Percentiles rank a stretch among this genome's conserved stretches.
phyloP scores from a whole-genome alignment of 495 filamentous ascomycete species.

The Thermothielavioides terrestris region DNA sequence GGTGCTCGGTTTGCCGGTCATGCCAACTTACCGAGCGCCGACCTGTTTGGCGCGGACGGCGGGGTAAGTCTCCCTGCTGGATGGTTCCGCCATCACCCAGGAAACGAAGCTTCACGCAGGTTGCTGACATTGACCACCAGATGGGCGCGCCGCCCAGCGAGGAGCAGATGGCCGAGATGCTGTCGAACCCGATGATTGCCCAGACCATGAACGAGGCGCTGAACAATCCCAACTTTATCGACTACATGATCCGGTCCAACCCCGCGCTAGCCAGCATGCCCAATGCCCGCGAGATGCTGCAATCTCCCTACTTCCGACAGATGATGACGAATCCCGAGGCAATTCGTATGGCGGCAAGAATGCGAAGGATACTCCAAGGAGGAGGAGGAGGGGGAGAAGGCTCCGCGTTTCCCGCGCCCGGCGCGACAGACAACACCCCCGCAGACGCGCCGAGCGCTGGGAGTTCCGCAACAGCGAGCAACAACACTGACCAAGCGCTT shows the following conservation, averaged over 20 bases:
- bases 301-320: slow-evolving; percentile 74
- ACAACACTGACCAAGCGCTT: slow-evolving; percentile 9
- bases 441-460: slow-evolving; percentile 23
- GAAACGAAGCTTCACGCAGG: neutral
- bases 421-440: slow-evolving; percentile 65
- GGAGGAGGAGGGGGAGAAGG: slow-evolving; percentile 36
- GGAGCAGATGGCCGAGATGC: slow-evolving; percentile 73
- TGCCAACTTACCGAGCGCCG: slow-evolving; percentile 75
- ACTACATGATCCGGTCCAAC: slow-evolving; percentile 84
- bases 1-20: slow-evolving; percentile 92
- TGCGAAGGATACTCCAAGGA: slow-evolving; percentile 65
- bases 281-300: slow-evolving; percentile 71
- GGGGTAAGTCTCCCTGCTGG: slow-evolving; percentile 71
- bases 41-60: slow-evolving; percentile 92
- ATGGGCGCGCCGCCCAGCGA: slow-evolving; percentile 81
- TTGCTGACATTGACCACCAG: slow-evolving; percentile 41
- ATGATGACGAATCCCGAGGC: slow-evolving; percentile 94
- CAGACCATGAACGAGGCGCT: slow-evolving; percentile 87
- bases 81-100: too few relatives aligned
- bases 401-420: slow-evolving; percentile 73
- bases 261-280: slow-evolving; percentile 83
- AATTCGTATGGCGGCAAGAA: slow-evolving; percentile 66
- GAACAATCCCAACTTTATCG: slow-evolving; percentile 82
- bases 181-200: slow-evolving; percentile 75
- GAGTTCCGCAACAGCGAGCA: slow-evolving; percentile 13